These are phyloP conservation scores for Vaccinium myrtillus DNA, from an alignment of 148 eudicot genomes.

Conservation along the genomic window DNA sequence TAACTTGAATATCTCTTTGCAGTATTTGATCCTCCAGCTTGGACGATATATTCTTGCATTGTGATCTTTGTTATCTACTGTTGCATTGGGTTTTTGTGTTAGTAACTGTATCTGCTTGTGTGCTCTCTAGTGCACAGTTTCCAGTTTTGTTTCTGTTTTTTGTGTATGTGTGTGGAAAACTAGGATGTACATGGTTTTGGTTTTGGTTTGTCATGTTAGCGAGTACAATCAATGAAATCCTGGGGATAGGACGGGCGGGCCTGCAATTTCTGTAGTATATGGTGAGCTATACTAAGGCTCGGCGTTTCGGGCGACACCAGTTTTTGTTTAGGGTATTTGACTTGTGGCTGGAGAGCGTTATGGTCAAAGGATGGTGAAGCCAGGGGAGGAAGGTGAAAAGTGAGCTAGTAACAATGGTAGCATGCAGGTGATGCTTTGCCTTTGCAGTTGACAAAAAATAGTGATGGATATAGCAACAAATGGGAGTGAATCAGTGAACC, in stretches of 20 bases:
- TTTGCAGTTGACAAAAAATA: neutral
- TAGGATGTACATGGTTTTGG: neutral
- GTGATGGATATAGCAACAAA: neutral
- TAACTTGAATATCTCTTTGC: neutral
- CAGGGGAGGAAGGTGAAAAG: neutral
- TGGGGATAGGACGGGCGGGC: neutral
- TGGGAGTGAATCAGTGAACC: neutral
- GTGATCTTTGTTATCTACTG: neutral
- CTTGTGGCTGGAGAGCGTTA: neutral
- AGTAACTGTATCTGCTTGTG: neutral
- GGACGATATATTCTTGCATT: neutral
- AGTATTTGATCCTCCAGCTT: neutral
- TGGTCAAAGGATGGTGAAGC: neutral
- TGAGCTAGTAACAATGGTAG: neutral
- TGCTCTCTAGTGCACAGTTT: neutral
- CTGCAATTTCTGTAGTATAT: neutral
- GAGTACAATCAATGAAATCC: neutral
- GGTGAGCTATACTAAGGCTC: neutral
- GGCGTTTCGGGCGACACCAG: neutral
- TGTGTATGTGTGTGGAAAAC: neutral
- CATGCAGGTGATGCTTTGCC: neutral
- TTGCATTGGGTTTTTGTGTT: neutral
- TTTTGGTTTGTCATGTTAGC: slow-evolving; percentile 12
- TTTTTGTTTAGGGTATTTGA: neutral
- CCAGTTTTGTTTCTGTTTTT: neutral